Evolutionary conservation across 805 yeast genomes (phyloP).

Genomic region (Metschnikowia henanensis): DNA sequence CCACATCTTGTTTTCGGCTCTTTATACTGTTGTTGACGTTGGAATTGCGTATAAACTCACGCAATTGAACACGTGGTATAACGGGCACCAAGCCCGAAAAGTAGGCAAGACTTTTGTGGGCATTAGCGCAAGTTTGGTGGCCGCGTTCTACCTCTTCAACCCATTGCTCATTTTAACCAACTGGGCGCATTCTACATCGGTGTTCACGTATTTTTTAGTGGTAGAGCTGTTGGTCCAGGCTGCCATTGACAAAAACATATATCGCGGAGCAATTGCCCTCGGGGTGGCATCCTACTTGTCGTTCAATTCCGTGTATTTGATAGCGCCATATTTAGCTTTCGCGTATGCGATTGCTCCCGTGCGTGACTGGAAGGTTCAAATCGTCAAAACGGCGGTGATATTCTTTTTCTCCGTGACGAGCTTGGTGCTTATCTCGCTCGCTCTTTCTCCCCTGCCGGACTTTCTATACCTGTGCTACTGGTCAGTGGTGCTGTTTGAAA

Average conservation of each 20-base stretch:
- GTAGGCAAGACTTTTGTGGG: conserved; percentile 20
- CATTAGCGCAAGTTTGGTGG: conserved; percentile 47
- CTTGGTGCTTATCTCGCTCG: conserved; percentile 39
- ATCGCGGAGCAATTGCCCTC: conserved; percentile 50
- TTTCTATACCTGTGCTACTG: conserved; percentile 48
- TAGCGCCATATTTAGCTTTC: conserved; percentile 54
- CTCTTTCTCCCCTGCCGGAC: conserved; percentile 35
- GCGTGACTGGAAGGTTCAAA: conserved; percentile 12
- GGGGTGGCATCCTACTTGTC: conserved; percentile 66
- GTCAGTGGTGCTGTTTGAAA: conserved; percentile 56
- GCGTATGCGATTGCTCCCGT: conserved; percentile 23
- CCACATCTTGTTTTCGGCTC: conserved; percentile 28
- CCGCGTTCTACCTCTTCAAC: conserved; percentile 70
- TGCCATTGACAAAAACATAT: conserved; percentile 39
- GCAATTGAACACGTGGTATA: conserved; percentile 45
- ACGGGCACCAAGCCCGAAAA: conserved; percentile 22
- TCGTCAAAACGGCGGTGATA: conserved; percentile 11
- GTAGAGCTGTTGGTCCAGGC: conserved; percentile 45
- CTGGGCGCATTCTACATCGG: conserved; percentile 64
- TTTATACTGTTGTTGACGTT: conserved; percentile 63
- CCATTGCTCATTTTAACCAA: conserved; percentile 75
- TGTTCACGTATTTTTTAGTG: conserved; percentile 60
- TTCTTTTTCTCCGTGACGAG: conserved; percentile 19
- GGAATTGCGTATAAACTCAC: conserved; percentile 56
- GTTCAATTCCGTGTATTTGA: conserved; percentile 58